Conservation (phyloP, 2,329 filamentous ascomycete species). For the Lecanoromycetidae sp. region DNA sequence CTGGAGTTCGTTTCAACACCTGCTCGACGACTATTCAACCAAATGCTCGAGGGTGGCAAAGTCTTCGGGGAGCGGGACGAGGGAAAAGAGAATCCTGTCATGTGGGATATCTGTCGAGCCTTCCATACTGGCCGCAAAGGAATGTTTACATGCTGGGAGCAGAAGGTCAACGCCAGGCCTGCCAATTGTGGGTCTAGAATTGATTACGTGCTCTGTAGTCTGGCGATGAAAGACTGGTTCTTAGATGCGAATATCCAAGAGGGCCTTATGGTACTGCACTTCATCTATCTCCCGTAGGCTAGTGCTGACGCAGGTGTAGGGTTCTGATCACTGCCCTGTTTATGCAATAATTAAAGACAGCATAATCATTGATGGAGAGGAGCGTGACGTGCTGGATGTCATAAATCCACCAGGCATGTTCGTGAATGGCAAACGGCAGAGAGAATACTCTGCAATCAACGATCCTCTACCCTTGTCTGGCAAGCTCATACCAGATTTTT, state of each 20-base stretch:
- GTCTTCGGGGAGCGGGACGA: slow-evolving; percentile 56
- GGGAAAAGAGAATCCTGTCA: slow-evolving; percentile 55
- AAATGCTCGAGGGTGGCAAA: slow-evolving; percentile 62
- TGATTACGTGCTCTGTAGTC: slow-evolving; percentile 80
- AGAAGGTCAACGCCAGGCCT: slow-evolving; percentile 86
- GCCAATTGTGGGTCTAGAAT: slow-evolving; percentile 88
- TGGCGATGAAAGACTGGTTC: slow-evolving; percentile 70
- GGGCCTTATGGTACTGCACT: slow-evolving; percentile 52
- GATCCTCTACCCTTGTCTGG: slow-evolving; percentile 65
- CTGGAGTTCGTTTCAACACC: slow-evolving; percentile 63
- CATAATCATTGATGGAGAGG: slow-evolving; percentile 40
- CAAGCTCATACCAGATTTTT: slow-evolving; percentile 76
- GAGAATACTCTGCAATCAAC: slow-evolving; percentile 55
- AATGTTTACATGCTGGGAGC: slow-evolving; percentile 98
- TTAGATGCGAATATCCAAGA: slow-evolving; percentile 76
- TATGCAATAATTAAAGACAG: slow-evolving; percentile 60
- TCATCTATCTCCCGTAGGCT: background rate
- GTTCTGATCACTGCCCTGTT: slow-evolving; percentile 93
- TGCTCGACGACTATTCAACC: slow-evolving; percentile 68
- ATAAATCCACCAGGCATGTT: slow-evolving; percentile 70
- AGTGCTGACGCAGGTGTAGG: slow-evolving; percentile 33
- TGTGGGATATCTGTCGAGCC: slow-evolving; percentile 73
- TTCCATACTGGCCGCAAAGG: slow-evolving; percentile 69
- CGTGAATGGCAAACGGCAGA: slow-evolving; percentile 49
- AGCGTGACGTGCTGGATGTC: slow-evolving; percentile 52